Conservation (phyloP, 1,139 yeast species). For the Kurtzmaniella natalensis region DNA sequence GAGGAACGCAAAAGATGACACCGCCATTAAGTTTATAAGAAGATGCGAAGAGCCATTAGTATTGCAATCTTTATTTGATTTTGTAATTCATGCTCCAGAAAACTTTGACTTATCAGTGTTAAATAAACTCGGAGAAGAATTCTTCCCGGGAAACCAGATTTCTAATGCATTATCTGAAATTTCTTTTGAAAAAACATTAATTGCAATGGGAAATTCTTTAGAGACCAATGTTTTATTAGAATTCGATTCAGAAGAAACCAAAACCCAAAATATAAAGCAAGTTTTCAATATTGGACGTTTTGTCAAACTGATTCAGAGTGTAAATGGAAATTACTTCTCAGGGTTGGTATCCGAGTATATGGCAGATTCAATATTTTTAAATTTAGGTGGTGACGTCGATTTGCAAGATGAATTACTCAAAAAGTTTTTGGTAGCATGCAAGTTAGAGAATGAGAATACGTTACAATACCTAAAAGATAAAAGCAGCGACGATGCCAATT, state of each 20-base stretch:
- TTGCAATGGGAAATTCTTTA: constrained; percentile 46
- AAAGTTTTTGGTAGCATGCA: neutral
- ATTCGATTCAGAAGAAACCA: constrained; percentile 9
- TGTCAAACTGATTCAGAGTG: constrained; percentile 7
- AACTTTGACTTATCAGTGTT: too few species aligned
- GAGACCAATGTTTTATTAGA: constrained; percentile 36
- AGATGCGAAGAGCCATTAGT: constrained; percentile 4
- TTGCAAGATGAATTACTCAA: neutral
- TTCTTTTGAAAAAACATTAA: constrained; percentile 9
- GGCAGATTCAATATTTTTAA: constrained; percentile 4
- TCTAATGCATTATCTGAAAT: neutral
- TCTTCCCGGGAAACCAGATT: neutral
- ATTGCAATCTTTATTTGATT: constrained; percentile 14
- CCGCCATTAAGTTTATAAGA: neutral
- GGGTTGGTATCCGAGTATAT: constrained; percentile 6
- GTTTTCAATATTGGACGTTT: constrained; percentile 13
- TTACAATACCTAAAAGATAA: neutral
- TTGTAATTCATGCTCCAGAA: constrained; percentile 10
- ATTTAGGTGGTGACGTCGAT: neutral
- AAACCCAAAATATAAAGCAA: constrained; percentile 7
- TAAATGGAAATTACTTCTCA: neutral
- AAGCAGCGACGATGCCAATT: neutral
- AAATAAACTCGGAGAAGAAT: constrained; percentile 6
- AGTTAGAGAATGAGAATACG: neutral
- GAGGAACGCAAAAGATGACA: neutral